These are phyloP conservation scores for Aspergillus kassunensis DNA, from an alignment of 495 filamentous ascomycete species.

Conservation along the genomic window DNA sequence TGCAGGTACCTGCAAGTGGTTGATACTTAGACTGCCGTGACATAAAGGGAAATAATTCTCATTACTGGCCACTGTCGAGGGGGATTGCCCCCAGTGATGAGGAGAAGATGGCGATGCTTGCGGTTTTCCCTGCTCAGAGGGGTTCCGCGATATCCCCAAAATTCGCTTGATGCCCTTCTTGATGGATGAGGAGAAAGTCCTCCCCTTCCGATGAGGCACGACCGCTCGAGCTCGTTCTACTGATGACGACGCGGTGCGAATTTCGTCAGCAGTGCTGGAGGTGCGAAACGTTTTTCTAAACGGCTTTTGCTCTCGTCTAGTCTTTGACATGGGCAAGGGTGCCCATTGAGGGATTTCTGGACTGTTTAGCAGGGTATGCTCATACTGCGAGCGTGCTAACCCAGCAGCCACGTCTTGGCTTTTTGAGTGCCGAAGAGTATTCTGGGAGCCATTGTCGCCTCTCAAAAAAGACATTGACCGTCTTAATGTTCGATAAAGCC, in stretches of 20 bases:
- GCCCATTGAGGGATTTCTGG: conserved; percentile 40
- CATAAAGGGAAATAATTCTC: background rate
- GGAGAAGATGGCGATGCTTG: conserved; percentile 50
- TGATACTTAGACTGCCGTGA: conserved; percentile 18
- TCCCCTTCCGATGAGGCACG: conserved; percentile 48
- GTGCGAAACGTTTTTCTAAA: conserved; percentile 60
- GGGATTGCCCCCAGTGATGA: conserved; percentile 33
- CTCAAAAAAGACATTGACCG: conserved; percentile 64
- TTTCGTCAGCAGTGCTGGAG: conserved; percentile 34
- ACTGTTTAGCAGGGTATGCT: conserved; percentile 31
- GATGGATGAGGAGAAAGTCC: conserved; percentile 57
- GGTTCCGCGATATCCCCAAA: conserved; percentile 47
- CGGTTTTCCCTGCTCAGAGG: conserved; percentile 34
- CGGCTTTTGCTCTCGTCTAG: conserved; percentile 45
- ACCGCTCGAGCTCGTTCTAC: conserved; percentile 23
- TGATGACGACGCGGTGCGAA: conserved; percentile 22
- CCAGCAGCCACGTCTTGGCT: conserved; percentile 47
- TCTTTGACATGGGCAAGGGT: conserved; percentile 42
- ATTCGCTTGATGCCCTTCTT: conserved; percentile 59
- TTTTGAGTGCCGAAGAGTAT: conserved; percentile 26
- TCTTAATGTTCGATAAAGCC: conserved; percentile 29
- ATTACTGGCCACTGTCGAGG: background rate
- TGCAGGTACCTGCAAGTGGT: conserved; percentile 25
- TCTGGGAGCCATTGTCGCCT: conserved; percentile 25
- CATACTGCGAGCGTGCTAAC: conserved; percentile 45